Evolutionary conservation across 2,329 filamentous ascomycete species (phyloP), one percentile per base, ranked within the genome.

Genomic region (Proliferodiscus dingleyae): DNA sequence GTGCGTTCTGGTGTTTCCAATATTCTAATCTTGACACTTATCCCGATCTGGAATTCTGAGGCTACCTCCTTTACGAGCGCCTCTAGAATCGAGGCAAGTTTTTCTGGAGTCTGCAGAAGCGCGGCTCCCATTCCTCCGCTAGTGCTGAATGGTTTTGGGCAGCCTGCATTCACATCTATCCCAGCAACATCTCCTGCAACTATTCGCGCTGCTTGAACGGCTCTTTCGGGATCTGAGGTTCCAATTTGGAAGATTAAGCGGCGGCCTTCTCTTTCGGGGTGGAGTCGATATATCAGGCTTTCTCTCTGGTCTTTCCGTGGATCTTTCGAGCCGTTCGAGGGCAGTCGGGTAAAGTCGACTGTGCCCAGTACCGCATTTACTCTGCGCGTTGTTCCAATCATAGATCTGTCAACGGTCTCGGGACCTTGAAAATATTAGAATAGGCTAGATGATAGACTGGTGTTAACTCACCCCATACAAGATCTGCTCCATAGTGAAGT

Each of bases 161-260:
- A 98, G n/a, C 93, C 93, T 0, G 93, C 89, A 65, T 98, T 98
- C 51, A 98, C 85, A 65, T 97, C 93, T 57, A 98, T 96, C 49
- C 93, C 93, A 0, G 84, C 83, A 3, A 98, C 93, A 66, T 97
- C 89, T 10, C 71, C 77, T 0, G 90, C 93, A 16, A 98, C 85
- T 13, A 96, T 70, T 43, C 82, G 82, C 2, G 91, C 89, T 1
- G 91, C 90, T 64, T 86, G 71, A 0, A 97, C 90, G 1, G 93
- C 93, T 23, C 83, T 77, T 10, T 85, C 82, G 0, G 93, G 89
- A 48, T 86, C 83, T 8, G 89, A 81, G 1, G 91, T 95, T 47
- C 93, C 93, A 47, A 98, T 82, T 65, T 98, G 93, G 66, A 93
- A 97, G 48, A 98, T 85, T 43, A 95, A 75, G 50, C 77, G 81